These are phyloP conservation scores for Sicyos edulis DNA, from an alignment of 306 rosid genomes.

Conservation along the genomic window DNA sequence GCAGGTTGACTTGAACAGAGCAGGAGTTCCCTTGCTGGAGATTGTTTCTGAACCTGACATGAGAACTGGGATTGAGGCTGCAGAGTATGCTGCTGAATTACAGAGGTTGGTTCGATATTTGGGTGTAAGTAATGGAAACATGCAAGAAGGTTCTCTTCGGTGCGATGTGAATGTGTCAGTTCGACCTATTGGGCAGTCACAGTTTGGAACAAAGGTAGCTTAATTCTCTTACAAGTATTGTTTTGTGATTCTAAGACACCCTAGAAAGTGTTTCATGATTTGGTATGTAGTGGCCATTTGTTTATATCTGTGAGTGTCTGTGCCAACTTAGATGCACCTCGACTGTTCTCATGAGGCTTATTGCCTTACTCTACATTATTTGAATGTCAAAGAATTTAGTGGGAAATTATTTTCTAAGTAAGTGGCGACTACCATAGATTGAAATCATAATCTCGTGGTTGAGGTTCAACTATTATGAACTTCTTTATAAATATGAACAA, in stretches of 20 bases:
- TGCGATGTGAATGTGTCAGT: constrained; percentile 90
- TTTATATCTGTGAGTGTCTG: too few relatives aligned
- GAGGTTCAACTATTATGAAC: not conserved
- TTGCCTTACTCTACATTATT: too few relatives aligned
- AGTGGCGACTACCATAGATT: too few relatives aligned
- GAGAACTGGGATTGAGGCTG: constrained; percentile 95
- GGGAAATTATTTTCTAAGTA: too few relatives aligned
- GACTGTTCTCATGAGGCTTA: too few relatives aligned
- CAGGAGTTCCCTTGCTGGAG: constrained; percentile 96
- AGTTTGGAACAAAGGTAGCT: constrained; percentile 77
- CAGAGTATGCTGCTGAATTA: constrained; percentile 88
- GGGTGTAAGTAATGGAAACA: constrained; percentile 93
- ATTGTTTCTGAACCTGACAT: constrained; percentile 98
- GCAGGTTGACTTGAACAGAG: constrained; percentile 95
- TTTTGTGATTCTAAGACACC: not conserved
- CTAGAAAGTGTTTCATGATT: constrained; percentile 2
- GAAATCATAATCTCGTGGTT: too few relatives aligned
- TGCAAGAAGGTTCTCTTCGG: constrained; percentile 97
- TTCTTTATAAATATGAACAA: constrained; percentile 4
- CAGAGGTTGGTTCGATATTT: constrained; percentile 89
- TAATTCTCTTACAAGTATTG: not conserved
- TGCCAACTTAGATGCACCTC: too few relatives aligned
- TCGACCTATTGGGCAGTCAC: constrained; percentile 73
- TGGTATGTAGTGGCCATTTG: not conserved
- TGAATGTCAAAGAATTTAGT: too few relatives aligned